phyloP scores from a whole-genome alignment of 371 early-diverging fungal genomes.

The Syncephalastrum contaminatum region DNA sequence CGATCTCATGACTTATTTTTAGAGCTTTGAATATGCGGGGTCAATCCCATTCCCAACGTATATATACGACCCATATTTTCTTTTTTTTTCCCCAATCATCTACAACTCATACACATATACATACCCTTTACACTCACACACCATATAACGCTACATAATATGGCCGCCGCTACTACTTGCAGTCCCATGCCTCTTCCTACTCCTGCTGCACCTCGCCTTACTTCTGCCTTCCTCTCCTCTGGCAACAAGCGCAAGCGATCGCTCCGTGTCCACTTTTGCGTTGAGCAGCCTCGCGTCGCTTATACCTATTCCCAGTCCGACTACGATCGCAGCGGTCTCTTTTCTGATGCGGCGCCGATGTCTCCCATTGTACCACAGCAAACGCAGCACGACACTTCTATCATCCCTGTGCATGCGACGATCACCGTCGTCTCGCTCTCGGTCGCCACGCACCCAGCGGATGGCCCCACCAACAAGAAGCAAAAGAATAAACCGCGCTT shows the following conservation, averaged over 20 bases:
- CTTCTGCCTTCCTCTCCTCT: no score
- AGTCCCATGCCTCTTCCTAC: not conserved
- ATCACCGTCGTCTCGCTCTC: slow-evolving; percentile 14
- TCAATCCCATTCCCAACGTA: no score
- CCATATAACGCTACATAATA: not conserved
- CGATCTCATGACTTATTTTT: no score
- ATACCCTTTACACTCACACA: not conserved
- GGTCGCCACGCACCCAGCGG: slow-evolving; percentile 8
- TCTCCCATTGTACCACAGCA: slow-evolving; percentile 1
- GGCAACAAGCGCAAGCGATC: slow-evolving; percentile 14
- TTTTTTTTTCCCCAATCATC: slow-evolving; percentile 3
- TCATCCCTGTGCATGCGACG: slow-evolving; percentile 1
- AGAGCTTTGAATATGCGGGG: not conserved
- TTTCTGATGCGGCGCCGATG: slow-evolving; percentile 8
- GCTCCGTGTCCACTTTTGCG: slow-evolving; percentile 36
- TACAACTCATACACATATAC: not conserved
- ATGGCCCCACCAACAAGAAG: slow-evolving; percentile 6
- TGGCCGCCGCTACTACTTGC: not conserved
- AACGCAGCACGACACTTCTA: not conserved
- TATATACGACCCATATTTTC: slow-evolving; percentile 5
- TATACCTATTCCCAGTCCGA: slow-evolving; percentile 45
- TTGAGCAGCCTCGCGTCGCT: slow-evolving; percentile 29
- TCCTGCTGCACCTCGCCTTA: no score
- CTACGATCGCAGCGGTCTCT: slow-evolving; percentile 43
- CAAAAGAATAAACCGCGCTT: slow-evolving; percentile 26